phyloP scores from a whole-genome alignment of 306 rosid species.

The Castanospermum australe region DNA sequence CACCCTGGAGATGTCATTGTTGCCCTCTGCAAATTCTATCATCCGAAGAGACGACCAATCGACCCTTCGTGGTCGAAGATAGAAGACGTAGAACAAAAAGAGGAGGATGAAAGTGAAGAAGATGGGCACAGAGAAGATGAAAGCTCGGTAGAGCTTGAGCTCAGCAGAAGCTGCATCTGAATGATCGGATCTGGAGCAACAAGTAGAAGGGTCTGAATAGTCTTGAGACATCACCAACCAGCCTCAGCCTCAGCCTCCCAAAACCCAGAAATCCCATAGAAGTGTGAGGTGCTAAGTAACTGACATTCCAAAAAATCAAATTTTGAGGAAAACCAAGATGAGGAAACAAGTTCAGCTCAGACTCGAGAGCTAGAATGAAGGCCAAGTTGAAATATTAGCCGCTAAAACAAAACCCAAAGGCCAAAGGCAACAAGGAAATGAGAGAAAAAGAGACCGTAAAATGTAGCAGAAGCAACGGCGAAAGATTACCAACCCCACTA shows the following conservation, averaged over 20 bases:
- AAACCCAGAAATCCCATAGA: constrained; percentile 16
- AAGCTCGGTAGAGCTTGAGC: constrained; percentile 54
- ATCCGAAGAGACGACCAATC: constrained; percentile 61
- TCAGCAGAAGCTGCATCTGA: constrained; percentile 28
- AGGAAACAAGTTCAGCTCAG: not conserved
- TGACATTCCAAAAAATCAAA: not conserved
- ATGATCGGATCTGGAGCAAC: constrained; percentile 21
- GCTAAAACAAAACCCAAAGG: no score
- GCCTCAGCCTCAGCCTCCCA: not conserved
- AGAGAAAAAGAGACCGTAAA: no score
- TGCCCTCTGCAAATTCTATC: constrained; percentile 10
- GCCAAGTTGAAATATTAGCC: no score
- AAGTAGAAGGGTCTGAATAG: constrained; percentile 31
- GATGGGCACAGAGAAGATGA: constrained; percentile 66
- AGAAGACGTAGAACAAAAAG: constrained; percentile 67
- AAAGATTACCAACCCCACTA: not conserved
- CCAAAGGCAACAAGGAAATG: no score
- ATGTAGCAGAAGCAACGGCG: not conserved
- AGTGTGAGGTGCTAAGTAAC: not conserved
- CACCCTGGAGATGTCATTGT: constrained; percentile 43
- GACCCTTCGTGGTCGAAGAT: constrained; percentile 67
- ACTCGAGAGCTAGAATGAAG: no score
- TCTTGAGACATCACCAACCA: constrained; percentile 32
- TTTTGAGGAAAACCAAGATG: not conserved
- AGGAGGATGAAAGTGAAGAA: constrained; percentile 67